Base-by-base conservation (phyloP, 2,329 filamentous ascomycete genomes). In the Ophiosphaerella herpotricha region DNA sequence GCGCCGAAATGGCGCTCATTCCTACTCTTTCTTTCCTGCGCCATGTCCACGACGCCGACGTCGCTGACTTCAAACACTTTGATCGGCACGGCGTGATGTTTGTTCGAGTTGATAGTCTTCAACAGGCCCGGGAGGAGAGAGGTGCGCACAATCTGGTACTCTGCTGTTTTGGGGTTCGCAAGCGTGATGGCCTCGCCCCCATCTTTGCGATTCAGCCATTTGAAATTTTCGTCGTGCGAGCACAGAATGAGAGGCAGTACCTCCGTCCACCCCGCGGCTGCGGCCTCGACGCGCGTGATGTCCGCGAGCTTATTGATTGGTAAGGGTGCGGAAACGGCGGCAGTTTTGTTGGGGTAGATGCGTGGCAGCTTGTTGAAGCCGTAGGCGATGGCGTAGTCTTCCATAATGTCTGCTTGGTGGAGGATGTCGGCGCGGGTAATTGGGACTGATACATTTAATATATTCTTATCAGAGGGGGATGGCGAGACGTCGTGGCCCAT, bases 391-490 rank as follows among this genome's bases (percentile, higher is more conserved):
- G 91, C 94, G 16, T 95, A 87, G 71, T 99, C 95, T 77, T 99
- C 94, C 93, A 99, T 99, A 61, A 99, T 90, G 72, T 99, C 94
- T 65, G 91, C 95, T 70, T 97, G 89, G 75, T 99, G 94, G 29
- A 99, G 85, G 36, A 99, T 88, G 73, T 99, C 94, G 40, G 94
- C 93, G 55, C 94, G 85, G 39, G 92, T 97, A 29, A 92, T 85
- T 7, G 94, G 94, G 21, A 97, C 84, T 32, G 87, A 82, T 24
- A 97, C 86, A 66, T 95, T 88, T 52, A 96, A 80, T 42, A 94
- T 77, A 42, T 72, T 74, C 68, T 90, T 86, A 46, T 83, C 75
- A 54, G 88, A 82, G 46, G 80, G 76, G 0, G 91, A 94, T 3
- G 91, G 92, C 50, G 82, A 84, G 26, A 91, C 91, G n/a, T 80